These are phyloP conservation scores for Aspergillus glaucus DNA, from an alignment of 2,329 filamentous ascomycete genomes.

Conservation along the genomic window DNA sequence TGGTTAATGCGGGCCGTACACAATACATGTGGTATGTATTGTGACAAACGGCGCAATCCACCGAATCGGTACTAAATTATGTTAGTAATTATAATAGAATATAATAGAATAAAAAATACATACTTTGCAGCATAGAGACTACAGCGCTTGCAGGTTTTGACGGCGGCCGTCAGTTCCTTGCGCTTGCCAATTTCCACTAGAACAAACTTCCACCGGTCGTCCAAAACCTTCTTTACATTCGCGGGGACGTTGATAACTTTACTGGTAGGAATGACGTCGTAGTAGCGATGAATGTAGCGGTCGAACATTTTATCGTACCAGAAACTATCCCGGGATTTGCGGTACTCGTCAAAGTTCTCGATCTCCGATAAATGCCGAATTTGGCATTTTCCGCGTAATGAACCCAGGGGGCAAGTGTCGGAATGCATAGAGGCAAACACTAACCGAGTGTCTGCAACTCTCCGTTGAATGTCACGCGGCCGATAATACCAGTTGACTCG, in stretches of 20 bases:
- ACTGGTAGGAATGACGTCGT: conserved; percentile 88
- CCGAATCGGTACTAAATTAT: conserved; percentile 70
- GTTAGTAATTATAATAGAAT: background rate
- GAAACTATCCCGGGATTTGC: conserved; percentile 78
- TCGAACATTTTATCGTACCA: conserved; percentile 98
- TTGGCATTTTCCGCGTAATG: conserved; percentile 85
- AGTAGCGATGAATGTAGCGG: conserved; percentile 95
- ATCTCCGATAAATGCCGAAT: conserved; percentile 88
- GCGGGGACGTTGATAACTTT: conserved; percentile 94
- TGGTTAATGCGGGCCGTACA: conserved; percentile 81
- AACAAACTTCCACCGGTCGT: conserved; percentile 95
- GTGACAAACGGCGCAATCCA: conserved; percentile 91
- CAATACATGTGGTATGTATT: conserved; percentile 99
- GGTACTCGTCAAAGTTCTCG: conserved; percentile 71
- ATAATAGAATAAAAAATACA: conserved; percentile 20
- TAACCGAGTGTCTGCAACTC: conserved; percentile 81
- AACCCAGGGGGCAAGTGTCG: conserved; percentile 85
- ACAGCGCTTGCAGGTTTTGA: conserved; percentile 94
- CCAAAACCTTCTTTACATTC: conserved; percentile 89
- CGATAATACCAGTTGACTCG: conserved; percentile 98
- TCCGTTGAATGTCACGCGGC: conserved; percentile 89
- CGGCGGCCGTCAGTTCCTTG: conserved; percentile 91
- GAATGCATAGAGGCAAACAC: conserved; percentile 99
- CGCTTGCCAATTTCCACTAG: conserved; percentile 88
- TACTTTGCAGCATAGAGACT: conserved; percentile 85